A percentile compares a stretch with the other conserved stretches of the same genome.
Evolutionary conservation across 2,329 filamentous ascomycete genomes (phyloP).

Genomic region (Coccinonectria pachysandricola): DNA sequence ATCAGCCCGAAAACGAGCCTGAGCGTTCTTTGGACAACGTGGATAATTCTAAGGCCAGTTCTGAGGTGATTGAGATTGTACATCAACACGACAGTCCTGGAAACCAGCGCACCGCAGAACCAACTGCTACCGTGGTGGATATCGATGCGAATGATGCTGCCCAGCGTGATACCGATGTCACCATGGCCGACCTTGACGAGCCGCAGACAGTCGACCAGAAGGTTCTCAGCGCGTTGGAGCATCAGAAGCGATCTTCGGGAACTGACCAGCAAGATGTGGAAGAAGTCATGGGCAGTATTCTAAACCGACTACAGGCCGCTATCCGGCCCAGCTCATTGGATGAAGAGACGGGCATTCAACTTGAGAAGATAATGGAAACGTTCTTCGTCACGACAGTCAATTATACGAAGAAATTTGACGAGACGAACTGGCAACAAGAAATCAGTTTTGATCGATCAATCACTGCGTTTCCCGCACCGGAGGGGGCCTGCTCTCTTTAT

Average conservation of each 20-base stretch:
- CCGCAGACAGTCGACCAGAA: slow-evolving; percentile 33
- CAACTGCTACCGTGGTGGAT: slow-evolving; percentile 2
- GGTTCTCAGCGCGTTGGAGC: slow-evolving; percentile 35
- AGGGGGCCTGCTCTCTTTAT: slow-evolving; percentile 56
- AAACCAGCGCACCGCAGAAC: slow-evolving; percentile 2
- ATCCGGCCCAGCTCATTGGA: slow-evolving; percentile 61
- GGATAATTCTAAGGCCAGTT: slow-evolving; percentile 12
- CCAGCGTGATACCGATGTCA: slow-evolving; percentile 9
- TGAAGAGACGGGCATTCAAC: slow-evolving; percentile 59
- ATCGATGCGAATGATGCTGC: slow-evolving; percentile 2
- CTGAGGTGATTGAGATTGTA: slow-evolving; percentile 14
- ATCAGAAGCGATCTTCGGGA: slow-evolving; percentile 36
- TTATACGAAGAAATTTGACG: slow-evolving; percentile 44
- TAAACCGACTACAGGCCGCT: slow-evolving; percentile 83
- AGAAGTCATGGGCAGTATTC: slow-evolving; percentile 87
- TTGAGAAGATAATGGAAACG: slow-evolving; percentile 66
- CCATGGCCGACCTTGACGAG: slow-evolving; percentile 23
- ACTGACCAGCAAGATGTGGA: slow-evolving; percentile 86
- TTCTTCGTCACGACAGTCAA: slow-evolving; percentile 54
- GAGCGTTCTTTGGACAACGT: slow-evolving; percentile 27
- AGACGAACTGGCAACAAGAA: slow-evolving; percentile 30
- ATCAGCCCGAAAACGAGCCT: slow-evolving; percentile 27
- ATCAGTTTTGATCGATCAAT: slow-evolving; percentile 51
- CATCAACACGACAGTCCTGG: slow-evolving; percentile 8
- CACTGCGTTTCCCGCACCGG: slow-evolving; percentile 46